Percentiles rank a stretch among this genome's conserved stretches.
phyloP scores from a whole-genome alignment of 495 filamentous ascomycete genomes.

The Lichenothelia convexa region DNA sequence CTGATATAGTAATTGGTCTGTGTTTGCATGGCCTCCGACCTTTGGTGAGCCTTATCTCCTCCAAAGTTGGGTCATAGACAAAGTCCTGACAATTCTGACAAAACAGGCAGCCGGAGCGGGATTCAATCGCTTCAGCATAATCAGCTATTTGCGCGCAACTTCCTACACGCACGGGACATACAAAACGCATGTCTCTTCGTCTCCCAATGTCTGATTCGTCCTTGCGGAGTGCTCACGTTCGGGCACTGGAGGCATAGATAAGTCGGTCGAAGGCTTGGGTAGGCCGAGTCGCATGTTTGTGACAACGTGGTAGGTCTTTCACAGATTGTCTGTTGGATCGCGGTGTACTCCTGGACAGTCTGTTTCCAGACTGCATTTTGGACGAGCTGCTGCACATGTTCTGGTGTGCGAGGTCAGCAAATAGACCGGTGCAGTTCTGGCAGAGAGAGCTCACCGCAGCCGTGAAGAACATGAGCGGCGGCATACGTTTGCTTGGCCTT shows the following conservation, averaged over 20 bases:
- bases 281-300: no score
- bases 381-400: no score
- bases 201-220: constrained; percentile 36
- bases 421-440: no score
- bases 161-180: constrained; percentile 20
- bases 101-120: constrained; percentile 53
- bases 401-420: no score
- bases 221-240: constrained; percentile 34
- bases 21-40: constrained; percentile 6
- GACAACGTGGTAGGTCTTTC: no score
- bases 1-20: constrained; percentile 8
- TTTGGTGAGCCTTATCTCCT: constrained; percentile 45
- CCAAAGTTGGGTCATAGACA: constrained; percentile 70
- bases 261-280: constrained; percentile 35
- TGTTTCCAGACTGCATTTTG: no score
- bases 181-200: constrained; percentile 46
- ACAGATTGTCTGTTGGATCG: no score
- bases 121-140: constrained; percentile 51
- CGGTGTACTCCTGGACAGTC: no score
- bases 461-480: no score
- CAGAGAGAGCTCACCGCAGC: no score
- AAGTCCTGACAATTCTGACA: constrained; percentile 75
- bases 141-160: background rate
- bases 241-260: constrained; percentile 58
- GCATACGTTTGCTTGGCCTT: no score